These are phyloP conservation scores for Fusarium verrucosum DNA, from an alignment of 2,329 filamentous ascomycete genomes.

Conservation along the genomic window DNA sequence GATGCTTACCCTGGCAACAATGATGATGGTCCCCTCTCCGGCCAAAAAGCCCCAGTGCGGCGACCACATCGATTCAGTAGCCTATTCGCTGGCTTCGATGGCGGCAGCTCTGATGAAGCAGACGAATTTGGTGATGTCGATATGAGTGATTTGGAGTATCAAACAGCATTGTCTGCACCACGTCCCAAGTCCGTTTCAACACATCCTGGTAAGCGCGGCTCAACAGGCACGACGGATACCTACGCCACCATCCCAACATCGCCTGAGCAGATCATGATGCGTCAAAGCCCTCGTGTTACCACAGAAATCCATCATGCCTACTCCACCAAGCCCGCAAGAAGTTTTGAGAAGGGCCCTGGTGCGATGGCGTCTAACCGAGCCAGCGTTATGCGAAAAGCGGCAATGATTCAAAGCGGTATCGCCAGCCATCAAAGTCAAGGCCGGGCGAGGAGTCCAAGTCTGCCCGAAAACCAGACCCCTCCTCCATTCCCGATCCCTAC, in stretches of 20 bases:
- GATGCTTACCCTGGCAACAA: slow-evolving; percentile 82
- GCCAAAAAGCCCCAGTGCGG: slow-evolving; percentile 67
- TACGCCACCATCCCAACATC: slow-evolving; percentile 52
- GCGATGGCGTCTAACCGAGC: slow-evolving; percentile 55
- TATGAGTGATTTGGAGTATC: slow-evolving; percentile 72
- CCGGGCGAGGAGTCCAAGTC: slow-evolving; percentile 71
- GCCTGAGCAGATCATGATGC: slow-evolving; percentile 53
- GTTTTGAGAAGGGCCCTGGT: slow-evolving; percentile 52
- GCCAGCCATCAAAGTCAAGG: slow-evolving; percentile 70
- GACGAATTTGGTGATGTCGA: slow-evolving; percentile 71
- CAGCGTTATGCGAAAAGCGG: slow-evolving; percentile 77
- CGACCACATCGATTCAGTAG: slow-evolving; percentile 81
- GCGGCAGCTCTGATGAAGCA: slow-evolving; percentile 71
- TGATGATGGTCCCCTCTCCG: slow-evolving; percentile 77
- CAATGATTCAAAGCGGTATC: slow-evolving; percentile 82
- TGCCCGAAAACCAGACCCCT: slow-evolving; percentile 69
- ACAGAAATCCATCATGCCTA: slow-evolving; percentile 59
- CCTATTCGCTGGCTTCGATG: slow-evolving; percentile 86
- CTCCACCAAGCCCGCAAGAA: slow-evolving; percentile 50
- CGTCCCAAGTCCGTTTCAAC: slow-evolving; percentile 57
- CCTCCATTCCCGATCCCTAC: slow-evolving; percentile 94
- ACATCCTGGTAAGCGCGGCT: slow-evolving; percentile 55
- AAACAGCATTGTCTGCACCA: slow-evolving; percentile 72
- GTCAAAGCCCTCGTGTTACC: slow-evolving; percentile 45
- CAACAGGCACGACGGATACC: slow-evolving; percentile 43